These are phyloP conservation scores for Cladosporium sp. DNA, from an alignment of 2,329 filamentous ascomycete species.

Conservation along the genomic window DNA sequence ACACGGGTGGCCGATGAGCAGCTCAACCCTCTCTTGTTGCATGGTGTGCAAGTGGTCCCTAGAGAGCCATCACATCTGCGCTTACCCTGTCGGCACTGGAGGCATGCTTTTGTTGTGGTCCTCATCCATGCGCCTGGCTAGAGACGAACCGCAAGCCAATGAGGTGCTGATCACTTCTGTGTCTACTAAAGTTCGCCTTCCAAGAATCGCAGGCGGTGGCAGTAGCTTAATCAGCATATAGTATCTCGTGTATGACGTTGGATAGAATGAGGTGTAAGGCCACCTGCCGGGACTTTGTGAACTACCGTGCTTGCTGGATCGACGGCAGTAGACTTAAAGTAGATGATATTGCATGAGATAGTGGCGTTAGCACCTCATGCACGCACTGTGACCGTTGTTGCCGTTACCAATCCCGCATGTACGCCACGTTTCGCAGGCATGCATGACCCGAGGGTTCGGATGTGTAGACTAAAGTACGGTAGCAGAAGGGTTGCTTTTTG, in stretches of 20 bases:
- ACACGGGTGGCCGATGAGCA: neutral
- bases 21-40: neutral
- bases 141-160: neutral
- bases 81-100: slow-evolving; percentile 1
- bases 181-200: neutral
- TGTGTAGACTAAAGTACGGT: neutral
- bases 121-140: neutral
- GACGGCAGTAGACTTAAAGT: neutral
- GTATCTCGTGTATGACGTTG: neutral
- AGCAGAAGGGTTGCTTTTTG: neutral
- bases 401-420: neutral
- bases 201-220: neutral
- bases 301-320: neutral
- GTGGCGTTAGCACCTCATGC: slow-evolving; percentile 1
- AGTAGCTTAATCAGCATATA: neutral
- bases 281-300: neutral
- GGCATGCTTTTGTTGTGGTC: neutral
- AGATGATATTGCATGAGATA: neutral
- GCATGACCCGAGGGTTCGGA: neutral
- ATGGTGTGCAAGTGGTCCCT: neutral
- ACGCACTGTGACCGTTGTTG: neutral
- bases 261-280: neutral
- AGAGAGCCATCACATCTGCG: neutral
- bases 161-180: neutral
- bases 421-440: slow-evolving; percentile 8